These are phyloP conservation scores for Blumeria graminis DNA, from an alignment of 2,329 filamentous ascomycete genomes.

Conservation along the genomic window DNA sequence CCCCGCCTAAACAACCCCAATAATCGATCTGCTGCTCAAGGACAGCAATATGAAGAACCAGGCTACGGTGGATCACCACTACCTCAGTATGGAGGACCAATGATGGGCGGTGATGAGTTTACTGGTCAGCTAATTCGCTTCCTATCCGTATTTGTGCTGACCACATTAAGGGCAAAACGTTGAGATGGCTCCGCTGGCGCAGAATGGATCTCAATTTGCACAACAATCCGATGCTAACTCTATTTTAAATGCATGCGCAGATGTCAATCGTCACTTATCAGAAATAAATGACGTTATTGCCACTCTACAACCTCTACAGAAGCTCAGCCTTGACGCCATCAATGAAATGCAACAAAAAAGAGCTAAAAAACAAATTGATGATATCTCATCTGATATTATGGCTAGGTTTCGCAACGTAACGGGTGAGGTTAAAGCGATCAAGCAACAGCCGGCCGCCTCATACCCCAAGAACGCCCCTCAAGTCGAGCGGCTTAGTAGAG, in stretches of 20 bases:
- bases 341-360: conserved; percentile 32
- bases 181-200: conserved; percentile 39
- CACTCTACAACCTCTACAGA: conserved; percentile 38
- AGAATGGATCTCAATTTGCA: conserved; percentile 23
- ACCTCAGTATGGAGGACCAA: conserved; percentile 4
- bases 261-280: conserved; percentile 56
- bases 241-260: conserved; percentile 64
- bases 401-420: conserved; percentile 56
- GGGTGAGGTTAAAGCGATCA: conserved; percentile 57
- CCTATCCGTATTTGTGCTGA: not conserved
- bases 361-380: conserved; percentile 45
- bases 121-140: conserved; percentile 12
- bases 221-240: conserved; percentile 38
- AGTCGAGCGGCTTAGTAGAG: conserved; percentile 52
- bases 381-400: conserved; percentile 58
- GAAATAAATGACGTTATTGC: conserved; percentile 48
- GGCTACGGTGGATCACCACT: conserved; percentile 2
- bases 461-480: conserved; percentile 53
- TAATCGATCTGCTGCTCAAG: not conserved
- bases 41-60: conserved; percentile 24
- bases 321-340: conserved; percentile 28
- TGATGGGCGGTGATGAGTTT: conserved; percentile 18
- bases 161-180: conserved; percentile 19
- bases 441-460: conserved; percentile 54
- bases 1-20: not conserved